These are phyloP conservation scores for Alloteropsis semialata DNA, from an alignment of 176 grass and related monocot species.

Conservation along the genomic window DNA sequence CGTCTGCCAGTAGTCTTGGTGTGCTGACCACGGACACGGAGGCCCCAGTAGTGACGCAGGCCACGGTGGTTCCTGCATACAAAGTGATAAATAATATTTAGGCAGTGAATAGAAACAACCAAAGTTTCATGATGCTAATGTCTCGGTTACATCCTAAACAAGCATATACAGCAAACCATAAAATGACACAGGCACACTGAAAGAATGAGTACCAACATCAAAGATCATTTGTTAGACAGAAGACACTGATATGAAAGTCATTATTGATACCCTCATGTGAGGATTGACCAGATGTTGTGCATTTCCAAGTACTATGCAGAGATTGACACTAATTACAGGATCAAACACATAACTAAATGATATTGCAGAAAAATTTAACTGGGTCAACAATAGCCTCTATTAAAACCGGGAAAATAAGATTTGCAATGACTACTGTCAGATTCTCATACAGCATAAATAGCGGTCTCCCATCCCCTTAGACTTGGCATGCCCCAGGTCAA, in stretches of 20 bases:
- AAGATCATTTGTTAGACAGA: not conserved
- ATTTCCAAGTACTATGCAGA: not conserved
- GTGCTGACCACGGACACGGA: constrained; percentile 92
- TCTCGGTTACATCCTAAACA: not conserved
- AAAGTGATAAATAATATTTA: not conserved
- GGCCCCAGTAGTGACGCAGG: constrained; percentile 94
- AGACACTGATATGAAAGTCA: not conserved
- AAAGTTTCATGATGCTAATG: not conserved
- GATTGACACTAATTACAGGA: no score
- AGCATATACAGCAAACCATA: not conserved
- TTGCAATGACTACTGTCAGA: no score
- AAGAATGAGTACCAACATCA: no score
- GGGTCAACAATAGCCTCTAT: not conserved
- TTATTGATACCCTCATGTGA: not conserved
- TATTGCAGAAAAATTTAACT: not conserved
- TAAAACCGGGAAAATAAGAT: no score
- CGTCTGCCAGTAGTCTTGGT: constrained; percentile 94
- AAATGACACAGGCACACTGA: not conserved
- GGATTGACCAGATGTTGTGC: not conserved
- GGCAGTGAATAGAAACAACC: not conserved
- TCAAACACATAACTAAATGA: not conserved
- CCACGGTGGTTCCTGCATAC: constrained; percentile 82
- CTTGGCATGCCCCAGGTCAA: no score
- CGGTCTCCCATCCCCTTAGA: no score
- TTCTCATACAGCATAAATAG: no score